A percentile compares a stretch with the other conserved stretches of the same genome.
Conservation (phyloP, 2,329 filamentous ascomycete species). For the Trichophyton rubrum region DNA sequence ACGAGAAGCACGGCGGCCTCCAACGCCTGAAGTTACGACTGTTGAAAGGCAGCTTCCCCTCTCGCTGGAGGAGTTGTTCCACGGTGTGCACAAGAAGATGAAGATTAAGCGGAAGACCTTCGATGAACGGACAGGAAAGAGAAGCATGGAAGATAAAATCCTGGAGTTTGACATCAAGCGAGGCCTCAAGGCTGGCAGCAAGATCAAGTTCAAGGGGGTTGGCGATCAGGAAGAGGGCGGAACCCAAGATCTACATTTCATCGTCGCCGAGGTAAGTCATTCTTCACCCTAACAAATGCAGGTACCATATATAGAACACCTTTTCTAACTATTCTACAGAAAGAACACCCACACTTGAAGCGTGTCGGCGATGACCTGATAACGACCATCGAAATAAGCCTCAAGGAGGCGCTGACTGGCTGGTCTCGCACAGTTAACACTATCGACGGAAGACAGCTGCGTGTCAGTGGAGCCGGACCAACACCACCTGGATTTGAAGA, state of each 20-base stretch:
- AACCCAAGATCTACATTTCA: constrained; percentile 88
- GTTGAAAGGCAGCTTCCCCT: constrained; percentile 74
- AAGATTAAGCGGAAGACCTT: constrained; percentile 96
- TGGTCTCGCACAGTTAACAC: constrained; percentile 88
- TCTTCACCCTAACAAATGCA: not conserved
- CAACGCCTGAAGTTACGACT: constrained; percentile 75
- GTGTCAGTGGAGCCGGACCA: constrained; percentile 65
- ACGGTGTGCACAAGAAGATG: constrained; percentile 86
- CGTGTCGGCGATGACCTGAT: constrained; percentile 82
- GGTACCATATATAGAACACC: not conserved
- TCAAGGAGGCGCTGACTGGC: constrained; percentile 90
- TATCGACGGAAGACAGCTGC: constrained; percentile 80
- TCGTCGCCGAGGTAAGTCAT: constrained; percentile 72
- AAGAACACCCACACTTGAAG: constrained; percentile 70
- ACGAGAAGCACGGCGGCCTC: constrained; percentile 22
- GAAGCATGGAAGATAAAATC: constrained; percentile 75
- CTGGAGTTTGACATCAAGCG: constrained; percentile 92
- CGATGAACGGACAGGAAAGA: constrained; percentile 66
- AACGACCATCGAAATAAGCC: constrained; percentile 63
- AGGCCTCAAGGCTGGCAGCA: constrained; percentile 89
- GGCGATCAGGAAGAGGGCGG: constrained; percentile 95
- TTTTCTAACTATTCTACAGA: constrained; percentile 42
- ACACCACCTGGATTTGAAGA: constrained; percentile 77
- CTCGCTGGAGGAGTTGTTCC: constrained; percentile 77
- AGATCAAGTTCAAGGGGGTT: constrained; percentile 97